These are phyloP conservation scores for Euryodendron excelsum DNA, from an alignment of 148 eudicot species.

Conservation along the genomic window DNA sequence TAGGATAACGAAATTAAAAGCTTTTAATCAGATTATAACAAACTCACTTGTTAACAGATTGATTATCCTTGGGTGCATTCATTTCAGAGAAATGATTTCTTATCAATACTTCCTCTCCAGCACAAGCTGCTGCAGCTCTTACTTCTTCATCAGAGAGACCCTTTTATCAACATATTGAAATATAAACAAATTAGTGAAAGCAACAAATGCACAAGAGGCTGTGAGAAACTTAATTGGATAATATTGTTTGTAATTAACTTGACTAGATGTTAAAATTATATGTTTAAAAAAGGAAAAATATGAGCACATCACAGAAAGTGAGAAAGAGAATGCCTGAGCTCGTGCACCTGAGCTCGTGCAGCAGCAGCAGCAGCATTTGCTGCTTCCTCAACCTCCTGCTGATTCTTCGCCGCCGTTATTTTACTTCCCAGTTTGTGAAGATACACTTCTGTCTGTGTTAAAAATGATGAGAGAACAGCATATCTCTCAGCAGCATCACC, in stretches of 20 bases:
- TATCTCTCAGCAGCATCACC: conserved; percentile 98
- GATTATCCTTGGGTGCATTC: conserved; percentile 88
- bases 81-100: conserved; percentile 92
- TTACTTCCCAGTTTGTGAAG: conserved; percentile 93
- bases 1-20: background rate
- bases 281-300: background rate
- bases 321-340: conserved; percentile 57
- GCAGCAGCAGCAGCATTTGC: conserved; percentile 79
- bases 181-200: background rate
- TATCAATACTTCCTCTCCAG: conserved; percentile 95
- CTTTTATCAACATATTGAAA: conserved; percentile 33
- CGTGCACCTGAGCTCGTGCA: conserved; percentile 94
- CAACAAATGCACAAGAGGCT: background rate
- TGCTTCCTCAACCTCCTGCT: conserved; percentile 98
- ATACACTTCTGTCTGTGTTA: conserved; percentile 90
- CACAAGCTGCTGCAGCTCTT: conserved; percentile 92
- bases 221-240: background rate
- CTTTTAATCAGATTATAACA: conserved; percentile 9
- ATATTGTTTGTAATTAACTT: background rate
- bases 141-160: conserved; percentile 98
- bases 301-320: background rate
- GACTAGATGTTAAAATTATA: background rate
- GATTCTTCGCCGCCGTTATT: conserved; percentile 88
- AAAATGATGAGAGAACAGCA: conserved; percentile 89
- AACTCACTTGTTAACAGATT: conserved; percentile 89